phyloP scores from a whole-genome alignment of 208 protist species.

The Tritrichomonas foetus region DNA sequence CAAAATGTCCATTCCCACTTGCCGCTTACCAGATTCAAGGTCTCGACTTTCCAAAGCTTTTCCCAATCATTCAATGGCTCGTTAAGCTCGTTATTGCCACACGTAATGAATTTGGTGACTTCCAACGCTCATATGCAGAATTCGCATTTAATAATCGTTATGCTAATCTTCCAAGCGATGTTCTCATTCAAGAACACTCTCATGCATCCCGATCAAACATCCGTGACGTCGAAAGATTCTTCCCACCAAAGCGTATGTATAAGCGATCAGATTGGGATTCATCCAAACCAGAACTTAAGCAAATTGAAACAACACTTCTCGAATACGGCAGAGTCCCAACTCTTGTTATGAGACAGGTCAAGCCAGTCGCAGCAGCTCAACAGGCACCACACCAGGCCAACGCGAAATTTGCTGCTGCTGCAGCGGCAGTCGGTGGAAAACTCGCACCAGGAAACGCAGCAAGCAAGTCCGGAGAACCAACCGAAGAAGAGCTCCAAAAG shows the following conservation, averaged over 20 bases:
- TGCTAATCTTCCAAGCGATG: background rate
- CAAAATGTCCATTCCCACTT: conserved; percentile 42
- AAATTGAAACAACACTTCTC: conserved; percentile 4
- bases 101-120: conserved; percentile 43
- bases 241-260: background rate
- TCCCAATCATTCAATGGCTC: conserved; percentile 57
- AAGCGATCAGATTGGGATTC: background rate
- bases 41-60: conserved; percentile 52
- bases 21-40: conserved; percentile 53
- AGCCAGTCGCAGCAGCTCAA: background rate
- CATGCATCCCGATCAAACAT: background rate
- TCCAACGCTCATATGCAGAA: background rate
- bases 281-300: background rate
- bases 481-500: background rate
- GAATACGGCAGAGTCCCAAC: background rate
- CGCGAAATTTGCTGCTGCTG: too few species aligned
- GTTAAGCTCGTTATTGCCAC: conserved; percentile 48
- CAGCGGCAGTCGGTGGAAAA: too few species aligned
- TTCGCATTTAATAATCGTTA: background rate
- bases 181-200: background rate
- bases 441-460: background rate
- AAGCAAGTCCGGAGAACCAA: background rate
- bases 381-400: background rate
- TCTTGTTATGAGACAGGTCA: background rate
- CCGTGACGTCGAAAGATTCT: background rate